A percentile compares a stretch with the other conserved stretches of the same genome.
Conservation (phyloP, 805 yeast genomes). For the Lachancea thermotolerans region DNA sequence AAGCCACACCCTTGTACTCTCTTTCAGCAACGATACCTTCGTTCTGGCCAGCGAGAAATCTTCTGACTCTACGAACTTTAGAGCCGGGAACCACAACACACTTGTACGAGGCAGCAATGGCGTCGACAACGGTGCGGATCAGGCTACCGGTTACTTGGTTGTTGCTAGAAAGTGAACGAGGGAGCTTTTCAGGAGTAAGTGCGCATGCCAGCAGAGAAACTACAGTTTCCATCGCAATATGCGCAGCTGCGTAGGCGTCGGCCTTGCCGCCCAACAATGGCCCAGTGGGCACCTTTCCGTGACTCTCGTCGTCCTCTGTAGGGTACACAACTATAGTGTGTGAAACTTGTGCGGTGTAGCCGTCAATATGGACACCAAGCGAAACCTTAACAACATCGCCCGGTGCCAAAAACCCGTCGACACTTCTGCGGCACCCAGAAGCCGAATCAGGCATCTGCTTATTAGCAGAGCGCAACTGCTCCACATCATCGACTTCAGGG, state of each 20-base stretch:
- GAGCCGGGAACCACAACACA: slow-evolving; percentile 90
- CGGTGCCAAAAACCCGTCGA: slow-evolving; percentile 32
- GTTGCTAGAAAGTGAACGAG: slow-evolving; percentile 39
- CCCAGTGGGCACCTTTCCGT: slow-evolving; percentile 48
- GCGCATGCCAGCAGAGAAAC: slow-evolving; percentile 66
- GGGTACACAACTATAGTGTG: slow-evolving; percentile 86
- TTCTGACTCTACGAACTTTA: slow-evolving; percentile 81
- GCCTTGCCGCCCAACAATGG: slow-evolving; percentile 83
- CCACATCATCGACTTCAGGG: slow-evolving; percentile 70
- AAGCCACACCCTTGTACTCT: slow-evolving; percentile 86
- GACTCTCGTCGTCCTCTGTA: slow-evolving; percentile 40
- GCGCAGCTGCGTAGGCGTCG: slow-evolving; percentile 84
- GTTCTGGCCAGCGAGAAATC: slow-evolving; percentile 94
- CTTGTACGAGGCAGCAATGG: slow-evolving; percentile 76
- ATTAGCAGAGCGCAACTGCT: slow-evolving; percentile 28
- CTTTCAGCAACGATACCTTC: slow-evolving; percentile 87
- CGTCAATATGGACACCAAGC: slow-evolving; percentile 90
- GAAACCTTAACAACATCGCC: slow-evolving; percentile 86
- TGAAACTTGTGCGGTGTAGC: slow-evolving; percentile 80
- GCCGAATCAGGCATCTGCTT: slow-evolving; percentile 16
- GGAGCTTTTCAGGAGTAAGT: slow-evolving; percentile 68
- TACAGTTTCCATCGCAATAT: slow-evolving; percentile 85
- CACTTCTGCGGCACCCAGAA: slow-evolving; percentile 10
- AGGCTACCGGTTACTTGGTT: slow-evolving; percentile 54
- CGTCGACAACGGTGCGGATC: slow-evolving; percentile 72